Evolutionary conservation across 768 basidiomycete species (phyloP), one percentile per base, ranked within the genome.

Genomic region (Mycena floridula): DNA sequence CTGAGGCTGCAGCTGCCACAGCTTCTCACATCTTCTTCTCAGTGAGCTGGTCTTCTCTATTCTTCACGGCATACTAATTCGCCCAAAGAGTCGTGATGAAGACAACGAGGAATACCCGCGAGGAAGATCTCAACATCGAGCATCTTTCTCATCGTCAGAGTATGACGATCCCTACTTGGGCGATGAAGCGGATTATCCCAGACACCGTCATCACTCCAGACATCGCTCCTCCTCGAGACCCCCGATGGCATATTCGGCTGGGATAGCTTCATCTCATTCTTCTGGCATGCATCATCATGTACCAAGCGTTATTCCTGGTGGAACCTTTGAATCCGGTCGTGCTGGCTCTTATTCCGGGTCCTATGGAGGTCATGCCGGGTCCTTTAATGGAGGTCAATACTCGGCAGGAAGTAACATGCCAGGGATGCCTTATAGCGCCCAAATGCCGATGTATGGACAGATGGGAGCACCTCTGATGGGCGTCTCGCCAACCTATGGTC

Each of bases 1-100:
- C 76, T 23, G 85, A 86, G 54, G 66, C 81, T 0, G 84, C 85
- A 2, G 83, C 82, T 15, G 74, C 79, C 32, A 85, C 84, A 0
- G 83, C 81, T 1, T 75, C 76, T 12, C 65, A 70, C 22, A 73
- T 85, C 25, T 82, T 81, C 44, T 70, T 69, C 48, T 66, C 74
- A 59, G 79, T 79, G 26, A 41, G 67, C 54, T 6, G 36, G 37
- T 30, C 20, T 46, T n/a, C 37, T 41, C 11, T 11, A 7, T 4
- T 27, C 9, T 21, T 27, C 35, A 27, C 36, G 35, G 13, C 26
- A 12, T 25, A 21, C 24, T n/a, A 24, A 18, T 16, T 36, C 24
- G 27, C n/a, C 43, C 28, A 45, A 21, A 73, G 70, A 60, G 57
- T 42, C 58, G 63, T 30, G 62, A 64, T 43, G 55, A 54, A 39